Conservation (phyloP, 805 yeast species). For the Nakazawaea siamensis region DNA sequence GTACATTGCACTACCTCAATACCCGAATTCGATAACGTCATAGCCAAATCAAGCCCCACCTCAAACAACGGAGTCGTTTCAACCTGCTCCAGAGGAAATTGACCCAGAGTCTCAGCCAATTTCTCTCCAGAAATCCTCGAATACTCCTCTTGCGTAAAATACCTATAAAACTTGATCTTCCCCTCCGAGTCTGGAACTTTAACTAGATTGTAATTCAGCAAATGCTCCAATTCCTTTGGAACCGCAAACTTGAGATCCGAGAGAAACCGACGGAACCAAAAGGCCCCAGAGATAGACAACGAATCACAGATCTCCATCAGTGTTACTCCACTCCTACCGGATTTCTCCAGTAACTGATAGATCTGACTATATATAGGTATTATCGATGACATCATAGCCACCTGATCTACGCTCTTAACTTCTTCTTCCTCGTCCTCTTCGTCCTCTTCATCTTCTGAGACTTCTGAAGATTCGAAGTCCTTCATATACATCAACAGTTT, state of each 20-base stretch:
- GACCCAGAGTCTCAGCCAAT: not conserved
- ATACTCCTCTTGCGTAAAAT: constrained; percentile 39
- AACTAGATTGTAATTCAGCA: constrained; percentile 32
- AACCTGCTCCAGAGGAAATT: too few relatives aligned
- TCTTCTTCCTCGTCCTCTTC: constrained; percentile 13
- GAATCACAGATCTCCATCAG: constrained; percentile 42
- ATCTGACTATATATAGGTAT: constrained; percentile 64
- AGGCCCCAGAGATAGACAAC: constrained; percentile 44
- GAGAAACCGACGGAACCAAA: constrained; percentile 34
- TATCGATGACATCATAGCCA: constrained; percentile 34
- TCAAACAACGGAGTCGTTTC: constrained; percentile 8
- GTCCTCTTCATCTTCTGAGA: constrained; percentile 21
- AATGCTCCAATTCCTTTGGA: constrained; percentile 5
- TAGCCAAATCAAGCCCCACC: constrained; percentile 11
- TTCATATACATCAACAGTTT: constrained; percentile 34
- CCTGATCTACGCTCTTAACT: constrained; percentile 24
- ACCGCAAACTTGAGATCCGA: constrained; percentile 1
- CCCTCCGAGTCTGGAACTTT: constrained; percentile 70
- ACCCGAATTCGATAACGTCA: not conserved
- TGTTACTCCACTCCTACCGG: constrained; percentile 46
- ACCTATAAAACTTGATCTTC: constrained; percentile 62
- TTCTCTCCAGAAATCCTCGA: constrained; percentile 14
- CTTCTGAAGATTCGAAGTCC: constrained; percentile 26
- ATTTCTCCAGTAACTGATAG: constrained; percentile 31
- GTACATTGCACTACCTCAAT: constrained; percentile 4